Evolutionary conservation across 202 grass and related monocot species (phyloP).

Genomic region (Brachypodium distachyon): DNA sequence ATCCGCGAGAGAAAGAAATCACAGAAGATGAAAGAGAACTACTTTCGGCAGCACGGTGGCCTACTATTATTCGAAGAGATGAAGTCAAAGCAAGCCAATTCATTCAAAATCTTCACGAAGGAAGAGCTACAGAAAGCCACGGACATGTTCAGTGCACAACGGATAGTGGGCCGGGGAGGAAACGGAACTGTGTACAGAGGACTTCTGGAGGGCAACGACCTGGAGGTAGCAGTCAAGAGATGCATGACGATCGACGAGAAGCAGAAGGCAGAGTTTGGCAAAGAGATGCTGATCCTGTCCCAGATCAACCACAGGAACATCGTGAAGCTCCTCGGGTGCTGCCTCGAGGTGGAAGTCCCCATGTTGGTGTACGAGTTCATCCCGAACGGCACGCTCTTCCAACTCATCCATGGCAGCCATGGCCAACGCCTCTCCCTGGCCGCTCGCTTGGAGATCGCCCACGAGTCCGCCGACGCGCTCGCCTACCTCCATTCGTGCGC

Average conservation of each 20-base stretch:
- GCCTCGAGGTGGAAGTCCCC: too few species aligned
- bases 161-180: slow-evolving; percentile 19
- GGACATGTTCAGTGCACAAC: slow-evolving; percentile 2
- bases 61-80: slow-evolving; percentile 17
- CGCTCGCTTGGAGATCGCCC: slow-evolving; percentile 30
- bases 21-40: too few species aligned
- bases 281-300: slow-evolving; percentile 38
- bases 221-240: slow-evolving; percentile 15
- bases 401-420: slow-evolving; percentile 9
- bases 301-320: too few species aligned
- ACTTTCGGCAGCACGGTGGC: too few species aligned
- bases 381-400: slow-evolving; percentile 29
- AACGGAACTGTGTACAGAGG: slow-evolving; percentile 40
- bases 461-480: slow-evolving; percentile 32
- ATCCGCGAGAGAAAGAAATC: too few species aligned
- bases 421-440: neutral
- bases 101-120: slow-evolving; percentile 27
- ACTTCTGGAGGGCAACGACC: neutral
- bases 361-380: slow-evolving; percentile 48
- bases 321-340: too few species aligned
- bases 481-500: slow-evolving; percentile 30
- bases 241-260: slow-evolving; percentile 33
- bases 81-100: neutral
- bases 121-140: slow-evolving; percentile 29
- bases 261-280: slow-evolving; percentile 35